phyloP scores from a whole-genome alignment of 768 basidiomycete genomes.

The Mycena alexandri region DNA sequence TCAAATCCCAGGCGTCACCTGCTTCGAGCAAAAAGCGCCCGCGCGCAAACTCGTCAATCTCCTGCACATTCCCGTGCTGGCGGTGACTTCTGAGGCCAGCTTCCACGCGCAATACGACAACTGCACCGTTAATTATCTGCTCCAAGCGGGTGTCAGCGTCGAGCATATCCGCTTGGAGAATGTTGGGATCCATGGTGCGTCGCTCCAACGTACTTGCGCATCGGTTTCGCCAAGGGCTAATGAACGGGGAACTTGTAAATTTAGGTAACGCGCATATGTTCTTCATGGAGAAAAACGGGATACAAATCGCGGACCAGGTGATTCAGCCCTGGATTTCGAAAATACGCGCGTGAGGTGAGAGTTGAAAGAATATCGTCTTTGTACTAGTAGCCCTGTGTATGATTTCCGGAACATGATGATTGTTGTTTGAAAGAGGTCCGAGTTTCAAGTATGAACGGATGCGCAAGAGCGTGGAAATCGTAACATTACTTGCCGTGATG shows the following conservation, averaged over 20 bases:
- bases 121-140: constrained; percentile 49
- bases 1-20: constrained; percentile 40
- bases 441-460: no score
- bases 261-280: constrained; percentile 56
- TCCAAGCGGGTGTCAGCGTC: constrained; percentile 50
- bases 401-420: no score
- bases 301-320: constrained; percentile 48
- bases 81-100: constrained; percentile 52
- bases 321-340: constrained; percentile 49
- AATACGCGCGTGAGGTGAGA: constrained; percentile 15
- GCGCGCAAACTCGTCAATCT: constrained; percentile 48
- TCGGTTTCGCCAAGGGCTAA: not conserved
- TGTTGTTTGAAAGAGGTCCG: no score
- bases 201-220: not conserved
- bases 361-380: no score
- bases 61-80: constrained; percentile 49
- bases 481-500: no score
- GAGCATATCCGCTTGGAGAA: constrained; percentile 46
- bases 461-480: no score
- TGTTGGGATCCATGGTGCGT: constrained; percentile 45
- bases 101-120: constrained; percentile 55
- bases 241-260: no score
- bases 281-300: constrained; percentile 55
- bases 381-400: no score
- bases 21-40: constrained; percentile 48